Conservation (phyloP, 176 grass and related monocot genomes). For the Stipa capillata region DNA sequence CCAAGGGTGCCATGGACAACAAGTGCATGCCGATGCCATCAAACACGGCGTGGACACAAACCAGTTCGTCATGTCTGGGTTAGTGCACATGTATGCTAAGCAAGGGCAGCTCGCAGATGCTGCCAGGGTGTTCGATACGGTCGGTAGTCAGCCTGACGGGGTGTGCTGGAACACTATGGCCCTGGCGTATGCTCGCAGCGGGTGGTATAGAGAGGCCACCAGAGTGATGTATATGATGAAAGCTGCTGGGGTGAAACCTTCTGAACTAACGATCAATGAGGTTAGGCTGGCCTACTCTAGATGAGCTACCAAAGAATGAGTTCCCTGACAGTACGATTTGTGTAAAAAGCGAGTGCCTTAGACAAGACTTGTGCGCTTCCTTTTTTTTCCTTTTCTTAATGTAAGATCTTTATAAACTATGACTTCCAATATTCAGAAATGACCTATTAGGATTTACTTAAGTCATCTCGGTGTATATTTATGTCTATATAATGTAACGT, state of each 20-base stretch:
- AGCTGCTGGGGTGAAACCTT: constrained; percentile 46
- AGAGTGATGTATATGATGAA: constrained; percentile 61
- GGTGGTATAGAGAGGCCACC: constrained; percentile 46
- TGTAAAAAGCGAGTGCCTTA: background rate
- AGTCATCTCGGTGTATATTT: background rate
- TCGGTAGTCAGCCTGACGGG: constrained; percentile 17
- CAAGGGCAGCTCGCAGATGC: constrained; percentile 43
- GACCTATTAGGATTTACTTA: background rate
- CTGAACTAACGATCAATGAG: constrained; percentile 17
- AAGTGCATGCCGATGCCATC: constrained; percentile 60
- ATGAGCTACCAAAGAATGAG: background rate
- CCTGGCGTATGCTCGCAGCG: constrained; percentile 41
- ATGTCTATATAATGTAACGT: background rate
- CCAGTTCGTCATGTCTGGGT: constrained; percentile 50
- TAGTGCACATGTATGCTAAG: constrained; percentile 76
- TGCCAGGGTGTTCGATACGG: constrained; percentile 36
- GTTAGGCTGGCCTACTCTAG: constrained; percentile 39
- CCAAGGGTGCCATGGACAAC: constrained; percentile 31
- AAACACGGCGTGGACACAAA: constrained; percentile 52
- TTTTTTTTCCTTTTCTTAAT: background rate
- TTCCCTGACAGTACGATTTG: background rate
- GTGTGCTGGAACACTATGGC: constrained; percentile 72
- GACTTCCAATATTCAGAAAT: background rate
- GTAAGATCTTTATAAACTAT: background rate
- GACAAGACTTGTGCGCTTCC: background rate